Percentiles rank a stretch among this genome's conserved stretches.
Conservation (phyloP, 148 eudicot genomes). For the Spergularia bocconei region DNA sequence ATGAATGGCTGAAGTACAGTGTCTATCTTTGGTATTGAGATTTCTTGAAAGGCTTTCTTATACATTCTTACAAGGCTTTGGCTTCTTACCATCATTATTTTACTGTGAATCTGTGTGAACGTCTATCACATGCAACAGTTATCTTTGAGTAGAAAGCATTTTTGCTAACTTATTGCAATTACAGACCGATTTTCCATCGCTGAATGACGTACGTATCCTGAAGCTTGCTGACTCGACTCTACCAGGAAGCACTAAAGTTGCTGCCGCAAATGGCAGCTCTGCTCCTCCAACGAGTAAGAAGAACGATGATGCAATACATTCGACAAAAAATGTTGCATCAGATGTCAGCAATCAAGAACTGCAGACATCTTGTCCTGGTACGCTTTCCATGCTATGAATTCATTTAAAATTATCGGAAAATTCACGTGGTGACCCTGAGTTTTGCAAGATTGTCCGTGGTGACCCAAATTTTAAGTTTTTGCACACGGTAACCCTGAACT, state of each 20-base stretch:
- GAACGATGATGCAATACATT: neutral
- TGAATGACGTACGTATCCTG: conserved; percentile 66
- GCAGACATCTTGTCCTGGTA: conserved; percentile 39
- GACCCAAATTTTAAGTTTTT: no score
- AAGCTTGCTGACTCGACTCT: conserved; percentile 38
- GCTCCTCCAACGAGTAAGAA: conserved; percentile 20
- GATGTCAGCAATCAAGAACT: conserved; percentile 22
- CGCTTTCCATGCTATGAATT: neutral
- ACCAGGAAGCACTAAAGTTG: conserved; percentile 23
- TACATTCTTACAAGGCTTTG: neutral
- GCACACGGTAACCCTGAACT: no score
- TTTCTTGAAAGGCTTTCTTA: neutral
- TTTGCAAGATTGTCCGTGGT: no score
- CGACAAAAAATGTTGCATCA: conserved; percentile 27
- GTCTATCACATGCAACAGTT: neutral
- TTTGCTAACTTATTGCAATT: conserved; percentile 6
- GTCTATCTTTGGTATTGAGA: no score
- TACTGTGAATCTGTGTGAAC: neutral
- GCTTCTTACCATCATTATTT: conserved; percentile 1
- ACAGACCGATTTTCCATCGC: conserved; percentile 75
- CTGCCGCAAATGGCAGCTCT: conserved; percentile 15
- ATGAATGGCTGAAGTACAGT: no score
- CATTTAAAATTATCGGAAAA: neutral
- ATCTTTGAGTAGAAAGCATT: neutral
- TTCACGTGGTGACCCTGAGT: no score